Conservation (phyloP, 2,329 filamentous ascomycete genomes). For the Talaromyces rugulosus region DNA sequence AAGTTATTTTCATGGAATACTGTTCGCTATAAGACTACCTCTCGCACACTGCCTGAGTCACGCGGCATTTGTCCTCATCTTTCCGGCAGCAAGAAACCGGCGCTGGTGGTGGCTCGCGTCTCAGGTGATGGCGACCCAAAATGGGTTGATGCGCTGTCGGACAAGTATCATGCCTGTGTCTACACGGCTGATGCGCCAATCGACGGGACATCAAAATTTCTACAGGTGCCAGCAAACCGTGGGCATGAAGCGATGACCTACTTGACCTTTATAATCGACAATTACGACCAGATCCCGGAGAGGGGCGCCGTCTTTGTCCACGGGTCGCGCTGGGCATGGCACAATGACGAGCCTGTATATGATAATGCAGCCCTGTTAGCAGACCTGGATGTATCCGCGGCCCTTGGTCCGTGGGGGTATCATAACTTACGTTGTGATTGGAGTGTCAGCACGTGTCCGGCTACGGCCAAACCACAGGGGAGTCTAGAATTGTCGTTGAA, state of each 20-base stretch:
- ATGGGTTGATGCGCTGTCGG: slow-evolving; percentile 39
- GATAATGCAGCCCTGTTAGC: slow-evolving; percentile 23
- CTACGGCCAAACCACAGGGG: slow-evolving; percentile 34
- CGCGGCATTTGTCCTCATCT: slow-evolving; percentile 44
- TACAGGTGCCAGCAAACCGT: slow-evolving; percentile 40
- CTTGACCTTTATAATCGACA: slow-evolving; percentile 46
- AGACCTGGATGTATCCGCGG: slow-evolving; percentile 35
- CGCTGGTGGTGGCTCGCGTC: slow-evolving; percentile 42
- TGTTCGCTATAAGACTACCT: slow-evolving; percentile 39
- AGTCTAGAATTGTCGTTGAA: slow-evolving; percentile 38
- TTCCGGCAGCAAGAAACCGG: slow-evolving; percentile 36
- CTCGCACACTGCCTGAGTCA: slow-evolving; percentile 29
- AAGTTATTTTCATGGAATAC: slow-evolving; percentile 41
- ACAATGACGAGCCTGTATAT: slow-evolving; percentile 44
- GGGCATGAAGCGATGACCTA: slow-evolving; percentile 48
- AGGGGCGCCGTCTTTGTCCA: slow-evolving; percentile 40
- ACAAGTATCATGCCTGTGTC: slow-evolving; percentile 43
- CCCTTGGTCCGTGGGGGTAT: slow-evolving; percentile 39
- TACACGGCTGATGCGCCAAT: slow-evolving; percentile 38
- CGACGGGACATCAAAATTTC: slow-evolving; percentile 15
- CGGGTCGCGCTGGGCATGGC: slow-evolving; percentile 42
- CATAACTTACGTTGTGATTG: slow-evolving; percentile 50
- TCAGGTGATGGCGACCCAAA: slow-evolving; percentile 37
- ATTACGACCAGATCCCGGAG: slow-evolving; percentile 37
- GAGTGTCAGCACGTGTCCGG: slow-evolving; percentile 41